phyloP scores from a whole-genome alignment of 768 basidiomycete genomes.

The Hypsizygus marmoreus region DNA sequence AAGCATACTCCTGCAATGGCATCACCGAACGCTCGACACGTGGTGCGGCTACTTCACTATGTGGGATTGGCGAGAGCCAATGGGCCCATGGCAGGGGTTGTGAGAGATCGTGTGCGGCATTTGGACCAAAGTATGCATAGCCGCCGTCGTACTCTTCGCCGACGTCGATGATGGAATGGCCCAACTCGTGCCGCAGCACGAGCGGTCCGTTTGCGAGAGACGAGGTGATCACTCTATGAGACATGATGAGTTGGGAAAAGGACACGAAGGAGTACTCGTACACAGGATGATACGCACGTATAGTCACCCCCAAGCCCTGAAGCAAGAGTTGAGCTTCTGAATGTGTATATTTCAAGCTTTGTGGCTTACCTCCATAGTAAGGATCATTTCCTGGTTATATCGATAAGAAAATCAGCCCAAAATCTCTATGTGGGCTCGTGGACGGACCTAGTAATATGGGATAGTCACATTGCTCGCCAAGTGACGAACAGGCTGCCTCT shows the following conservation, averaged over 20 bases:
- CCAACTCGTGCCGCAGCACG: slow-evolving; percentile 78
- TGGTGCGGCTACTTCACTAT: slow-evolving; percentile 14
- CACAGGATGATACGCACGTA: slow-evolving; percentile 51
- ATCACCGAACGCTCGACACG: slow-evolving; percentile 71
- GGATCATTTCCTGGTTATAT: slow-evolving; percentile 66
- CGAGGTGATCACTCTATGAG: slow-evolving; percentile 67
- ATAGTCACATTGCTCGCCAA: slow-evolving; percentile 70
- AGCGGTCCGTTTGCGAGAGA: slow-evolving; percentile 73
- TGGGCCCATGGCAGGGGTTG: slow-evolving; percentile 64
- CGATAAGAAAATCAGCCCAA: background rate
- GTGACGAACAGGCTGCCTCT: slow-evolving; percentile 62
- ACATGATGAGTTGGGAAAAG: slow-evolving; percentile 1
- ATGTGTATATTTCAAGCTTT: background rate
- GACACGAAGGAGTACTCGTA: too few relatives aligned
- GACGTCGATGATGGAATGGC: slow-evolving; percentile 76
- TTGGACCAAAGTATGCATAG: slow-evolving; percentile 69
- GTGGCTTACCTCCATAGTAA: slow-evolving; percentile 65
- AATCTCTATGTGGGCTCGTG: background rate
- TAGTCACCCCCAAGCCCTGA: slow-evolving; percentile 76
- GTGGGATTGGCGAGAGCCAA: slow-evolving; percentile 55
- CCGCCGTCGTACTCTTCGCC: slow-evolving; percentile 88
- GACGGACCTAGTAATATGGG: slow-evolving; percentile 69
- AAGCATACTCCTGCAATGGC: slow-evolving; percentile 75
- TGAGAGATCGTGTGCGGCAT: slow-evolving; percentile 50
- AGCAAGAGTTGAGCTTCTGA: background rate